Percentiles rank a stretch among this genome's conserved stretches.
Conservation (phyloP, 352 stramenopile genomes). For the Globisporangium paddicum region DNA sequence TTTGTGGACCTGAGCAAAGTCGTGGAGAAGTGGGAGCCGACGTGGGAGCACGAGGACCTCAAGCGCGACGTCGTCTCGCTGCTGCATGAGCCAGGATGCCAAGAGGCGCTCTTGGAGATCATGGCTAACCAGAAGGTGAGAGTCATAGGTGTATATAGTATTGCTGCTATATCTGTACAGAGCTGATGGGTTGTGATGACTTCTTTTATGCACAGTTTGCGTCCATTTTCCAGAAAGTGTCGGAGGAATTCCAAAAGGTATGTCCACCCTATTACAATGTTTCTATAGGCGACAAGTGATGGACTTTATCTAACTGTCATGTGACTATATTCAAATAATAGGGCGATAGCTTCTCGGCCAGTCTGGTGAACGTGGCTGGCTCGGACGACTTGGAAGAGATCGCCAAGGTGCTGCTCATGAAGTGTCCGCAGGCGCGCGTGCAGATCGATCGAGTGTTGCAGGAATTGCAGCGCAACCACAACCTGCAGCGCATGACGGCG, state of each 20-base stretch:
- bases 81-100: slow-evolving; percentile 67
- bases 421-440: slow-evolving; percentile 64
- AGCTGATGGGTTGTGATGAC: neutral
- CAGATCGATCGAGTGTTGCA: slow-evolving; percentile 74
- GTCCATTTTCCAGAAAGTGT: slow-evolving; percentile 56
- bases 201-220: slow-evolving; percentile 30
- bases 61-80: slow-evolving; percentile 73
- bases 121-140: slow-evolving; percentile 21
- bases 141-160: neutral
- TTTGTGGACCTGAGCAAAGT: slow-evolving; percentile 78
- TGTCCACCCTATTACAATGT: neutral
- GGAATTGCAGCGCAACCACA: slow-evolving; percentile 64
- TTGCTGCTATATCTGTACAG: neutral
- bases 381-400: slow-evolving; percentile 63
- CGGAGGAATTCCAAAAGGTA: slow-evolving; percentile 52
- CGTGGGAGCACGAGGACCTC: slow-evolving; percentile 43
- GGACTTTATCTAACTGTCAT: neutral
- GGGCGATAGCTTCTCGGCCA: slow-evolving; percentile 43
- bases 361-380: slow-evolving; percentile 43
- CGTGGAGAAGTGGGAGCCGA: slow-evolving; percentile 66
- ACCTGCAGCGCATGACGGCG: slow-evolving; percentile 56
- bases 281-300: neutral
- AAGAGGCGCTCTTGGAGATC: slow-evolving; percentile 69
- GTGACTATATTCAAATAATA: neutral
- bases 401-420: slow-evolving; percentile 66